Evolutionary conservation across 2,329 filamentous ascomycete species (phyloP).

Genomic region (Falciphora oryzae): DNA sequence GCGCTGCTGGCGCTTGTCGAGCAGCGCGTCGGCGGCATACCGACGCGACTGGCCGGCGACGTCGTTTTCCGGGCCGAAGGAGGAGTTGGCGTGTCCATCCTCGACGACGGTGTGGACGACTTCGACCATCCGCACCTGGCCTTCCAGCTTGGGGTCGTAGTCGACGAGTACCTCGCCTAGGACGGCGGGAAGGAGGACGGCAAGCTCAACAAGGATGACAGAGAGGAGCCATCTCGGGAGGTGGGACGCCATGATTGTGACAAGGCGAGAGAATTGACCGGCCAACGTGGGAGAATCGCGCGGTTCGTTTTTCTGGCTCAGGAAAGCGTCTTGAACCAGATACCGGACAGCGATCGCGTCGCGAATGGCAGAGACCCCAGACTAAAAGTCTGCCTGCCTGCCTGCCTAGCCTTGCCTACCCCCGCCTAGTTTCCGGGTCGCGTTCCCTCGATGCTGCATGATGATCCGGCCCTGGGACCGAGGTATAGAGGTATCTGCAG

Average conservation of each 20-base stretch:
- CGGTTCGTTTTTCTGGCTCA: background rate
- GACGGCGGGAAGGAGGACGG: conserved; percentile 17
- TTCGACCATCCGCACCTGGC: background rate
- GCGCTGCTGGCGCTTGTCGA: conserved; percentile 15
- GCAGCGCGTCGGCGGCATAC: conserved; percentile 11
- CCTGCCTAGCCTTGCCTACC: background rate
- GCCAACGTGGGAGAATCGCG: background rate
- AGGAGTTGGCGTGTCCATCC: conserved; percentile 32
- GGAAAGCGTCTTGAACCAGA: background rate
- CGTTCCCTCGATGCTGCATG: background rate
- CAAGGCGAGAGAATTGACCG: background rate
- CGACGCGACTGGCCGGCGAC: background rate
- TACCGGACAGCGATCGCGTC: background rate
- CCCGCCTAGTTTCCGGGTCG: background rate
- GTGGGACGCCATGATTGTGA: background rate
- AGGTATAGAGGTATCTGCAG: too few species aligned
- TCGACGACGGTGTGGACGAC: background rate
- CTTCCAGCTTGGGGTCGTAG: background rate
- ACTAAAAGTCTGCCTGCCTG: background rate
- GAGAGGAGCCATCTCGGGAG: background rate
- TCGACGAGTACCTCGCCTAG: background rate
- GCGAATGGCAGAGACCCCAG: conserved; percentile 17
- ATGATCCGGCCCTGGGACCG: too few species aligned
- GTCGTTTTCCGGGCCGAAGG: background rate
- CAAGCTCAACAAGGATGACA: conserved; percentile 38